phyloP scores from a whole-genome alignment of 2,329 filamentous ascomycete species.

The Claviceps africana region DNA sequence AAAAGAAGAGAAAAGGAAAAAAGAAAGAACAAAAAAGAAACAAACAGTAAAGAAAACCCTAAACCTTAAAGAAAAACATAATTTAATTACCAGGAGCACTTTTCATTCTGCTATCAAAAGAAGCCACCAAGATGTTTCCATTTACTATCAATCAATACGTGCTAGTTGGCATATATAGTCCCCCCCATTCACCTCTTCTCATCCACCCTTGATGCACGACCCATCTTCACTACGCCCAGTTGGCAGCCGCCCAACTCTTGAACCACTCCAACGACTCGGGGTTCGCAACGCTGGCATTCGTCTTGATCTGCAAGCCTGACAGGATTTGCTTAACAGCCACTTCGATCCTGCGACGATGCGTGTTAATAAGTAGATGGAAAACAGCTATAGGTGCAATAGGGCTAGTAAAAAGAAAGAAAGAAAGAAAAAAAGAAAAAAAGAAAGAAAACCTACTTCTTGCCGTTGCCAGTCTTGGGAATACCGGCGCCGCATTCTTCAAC shows the following conservation, averaged over 20 bases:
- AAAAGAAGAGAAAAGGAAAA: no score
- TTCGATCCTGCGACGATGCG: slow-evolving; percentile 51
- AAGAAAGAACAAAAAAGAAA: no score
- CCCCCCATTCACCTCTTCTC: background rate
- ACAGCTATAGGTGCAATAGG: background rate
- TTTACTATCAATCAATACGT: background rate
- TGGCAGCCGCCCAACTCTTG: slow-evolving; percentile 52
- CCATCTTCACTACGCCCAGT: slow-evolving; percentile 17
- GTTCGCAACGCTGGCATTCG: slow-evolving; percentile 87
- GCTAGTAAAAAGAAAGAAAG: background rate
- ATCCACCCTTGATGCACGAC: no score
- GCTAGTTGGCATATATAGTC: background rate
- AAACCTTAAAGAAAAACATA: no score
- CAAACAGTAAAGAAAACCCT: no score
- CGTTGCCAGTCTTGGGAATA: slow-evolving; percentile 84
- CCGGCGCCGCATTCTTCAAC: slow-evolving; percentile 66
- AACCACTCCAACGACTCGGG: slow-evolving; percentile 83
- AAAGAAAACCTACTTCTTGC: slow-evolving; percentile 65
- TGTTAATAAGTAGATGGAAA: background rate
- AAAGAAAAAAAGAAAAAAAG: background rate
- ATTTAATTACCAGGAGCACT: no score
- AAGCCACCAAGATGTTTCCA: no score
- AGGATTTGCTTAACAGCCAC: slow-evolving; percentile 94
- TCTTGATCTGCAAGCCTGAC: slow-evolving; percentile 74
- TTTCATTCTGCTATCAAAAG: no score